phyloP scores from a whole-genome alignment of 2,329 filamentous ascomycete genomes.

The Penicillium capsulatum region DNA sequence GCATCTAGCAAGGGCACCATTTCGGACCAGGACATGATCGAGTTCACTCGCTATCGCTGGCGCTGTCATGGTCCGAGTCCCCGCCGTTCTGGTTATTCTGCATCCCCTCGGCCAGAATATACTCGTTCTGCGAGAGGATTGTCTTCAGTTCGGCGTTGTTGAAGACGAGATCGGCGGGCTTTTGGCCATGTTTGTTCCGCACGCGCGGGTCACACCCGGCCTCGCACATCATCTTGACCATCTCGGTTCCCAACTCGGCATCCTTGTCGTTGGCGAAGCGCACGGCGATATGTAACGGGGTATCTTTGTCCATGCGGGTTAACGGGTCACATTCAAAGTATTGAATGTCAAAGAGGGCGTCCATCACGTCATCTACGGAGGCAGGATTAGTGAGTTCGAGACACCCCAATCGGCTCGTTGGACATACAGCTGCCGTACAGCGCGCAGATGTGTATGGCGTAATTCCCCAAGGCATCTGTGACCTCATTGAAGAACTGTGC shows the following conservation, averaged over 20 bases:
- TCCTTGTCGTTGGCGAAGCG: constrained; percentile 47
- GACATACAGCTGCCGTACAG: constrained; percentile 77
- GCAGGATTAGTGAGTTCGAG: neutral
- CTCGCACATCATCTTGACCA: constrained; percentile 50
- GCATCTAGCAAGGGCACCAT: constrained; percentile 1
- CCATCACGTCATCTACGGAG: constrained; percentile 45
- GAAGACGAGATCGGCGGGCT: constrained; percentile 44
- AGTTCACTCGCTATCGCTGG: constrained; percentile 40
- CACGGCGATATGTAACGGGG: constrained; percentile 45
- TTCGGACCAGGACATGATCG: neutral
- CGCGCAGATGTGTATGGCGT: constrained; percentile 85
- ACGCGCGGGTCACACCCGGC: constrained; percentile 48
- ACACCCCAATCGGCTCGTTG: neutral
- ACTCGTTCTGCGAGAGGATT: constrained; percentile 44
- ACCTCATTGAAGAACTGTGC: constrained; percentile 79
- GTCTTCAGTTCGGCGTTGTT: constrained; percentile 42
- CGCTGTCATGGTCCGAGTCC: constrained; percentile 36
- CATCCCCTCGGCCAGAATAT: constrained; percentile 45
- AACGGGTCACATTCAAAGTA: constrained; percentile 48
- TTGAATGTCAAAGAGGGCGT: constrained; percentile 46
- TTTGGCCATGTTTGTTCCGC: constrained; percentile 46
- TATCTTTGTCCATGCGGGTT: constrained; percentile 45
- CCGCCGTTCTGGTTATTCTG: constrained; percentile 29
- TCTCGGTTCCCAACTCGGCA: constrained; percentile 39
- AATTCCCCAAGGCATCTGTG: constrained; percentile 79